Conservation (phyloP, 305 asterid species). For the Solanum hybrid region DNA sequence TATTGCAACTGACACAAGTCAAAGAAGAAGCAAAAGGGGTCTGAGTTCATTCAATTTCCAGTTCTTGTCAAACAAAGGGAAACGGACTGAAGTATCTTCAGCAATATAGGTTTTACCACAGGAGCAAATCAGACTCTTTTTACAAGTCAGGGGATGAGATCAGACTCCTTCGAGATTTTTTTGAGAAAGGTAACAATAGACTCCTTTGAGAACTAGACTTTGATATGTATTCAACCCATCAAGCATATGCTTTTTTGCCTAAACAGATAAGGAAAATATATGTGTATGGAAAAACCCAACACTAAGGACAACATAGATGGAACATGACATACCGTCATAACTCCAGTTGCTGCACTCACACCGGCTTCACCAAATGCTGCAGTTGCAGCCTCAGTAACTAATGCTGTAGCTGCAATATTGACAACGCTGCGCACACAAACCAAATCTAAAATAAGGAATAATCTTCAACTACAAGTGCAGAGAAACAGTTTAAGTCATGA, state of each 20-base stretch:
- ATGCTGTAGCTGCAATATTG: constrained; percentile 93
- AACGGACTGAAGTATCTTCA: not conserved
- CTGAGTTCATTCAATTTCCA: not conserved
- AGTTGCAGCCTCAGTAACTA: constrained; percentile 96
- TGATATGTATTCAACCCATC: not conserved
- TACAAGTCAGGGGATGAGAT: not conserved
- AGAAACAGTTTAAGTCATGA: constrained; percentile 10
- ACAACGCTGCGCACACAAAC: constrained; percentile 74
- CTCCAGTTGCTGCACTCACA: constrained; percentile 93
- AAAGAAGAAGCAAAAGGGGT: not conserved
- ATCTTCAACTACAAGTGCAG: constrained; percentile 25
- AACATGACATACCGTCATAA: constrained; percentile 72
- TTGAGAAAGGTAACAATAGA: not conserved
- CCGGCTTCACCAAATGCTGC: constrained; percentile 96
- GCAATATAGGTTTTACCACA: not conserved
- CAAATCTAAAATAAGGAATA: constrained; percentile 39
- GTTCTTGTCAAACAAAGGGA: not conserved
- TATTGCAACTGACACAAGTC: not conserved
- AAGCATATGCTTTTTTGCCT: not conserved
- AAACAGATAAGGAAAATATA: not conserved
- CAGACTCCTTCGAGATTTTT: not conserved
- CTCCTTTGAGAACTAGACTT: not conserved
- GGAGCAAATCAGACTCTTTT: not conserved
- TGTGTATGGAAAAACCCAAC: not conserved
- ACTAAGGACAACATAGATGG: not conserved